Evolutionary conservation across 75 land plant species (phyloP), one percentile per base, ranked within the genome.

Genomic region (Sequoiadendron giganteum): DNA sequence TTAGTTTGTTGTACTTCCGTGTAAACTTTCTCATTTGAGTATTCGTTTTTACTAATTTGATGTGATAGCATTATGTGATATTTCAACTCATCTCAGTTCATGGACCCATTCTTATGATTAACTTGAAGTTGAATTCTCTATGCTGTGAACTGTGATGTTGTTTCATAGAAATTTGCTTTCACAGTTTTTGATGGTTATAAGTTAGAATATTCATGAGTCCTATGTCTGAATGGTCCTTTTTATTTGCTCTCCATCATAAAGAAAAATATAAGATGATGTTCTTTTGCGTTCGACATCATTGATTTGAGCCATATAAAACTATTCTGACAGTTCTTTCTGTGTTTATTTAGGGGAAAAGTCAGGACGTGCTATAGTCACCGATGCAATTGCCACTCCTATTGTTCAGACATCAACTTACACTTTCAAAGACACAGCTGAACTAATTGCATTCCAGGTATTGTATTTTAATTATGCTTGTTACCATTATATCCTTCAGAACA

Each of bases 341-440:
- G 86, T 18, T 91, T 88, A 18, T 79, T 56, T 88, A 96, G 98
- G 98, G 86, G 98, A 96, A 89, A 92, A 95, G 89, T 83, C 90
- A 32, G 94, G 95, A 56, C 94, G 98, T 34, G 91, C 92, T 42
- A 91, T 91, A 86, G 94, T 92, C 75, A 89, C 93, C 49, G 98
- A 96, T 90, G 91, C 98, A 39, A 93, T 96, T 88, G 94, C 96
- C 43, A 96, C 94, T 47, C 98, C 98, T 52, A 92, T 96, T 87
- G 95, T 95, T 85, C 95, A 96, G 88, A 96, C 98, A 85, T 90
- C 96, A 88, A 96, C 98, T 36, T 96, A 95, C 86, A 93, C 91
- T 87, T 96, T 96, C 86, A 91, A 90, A 91, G 93, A 96, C 81
- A 94, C 96, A 86, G 93, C 93, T 54, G 94, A 96, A 80, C 90